A percentile compares a stretch with the other conserved stretches of the same genome.
Evolutionary conservation across 345 rosid species (phyloP).

Genomic region (Cardamine occulta): DNA sequence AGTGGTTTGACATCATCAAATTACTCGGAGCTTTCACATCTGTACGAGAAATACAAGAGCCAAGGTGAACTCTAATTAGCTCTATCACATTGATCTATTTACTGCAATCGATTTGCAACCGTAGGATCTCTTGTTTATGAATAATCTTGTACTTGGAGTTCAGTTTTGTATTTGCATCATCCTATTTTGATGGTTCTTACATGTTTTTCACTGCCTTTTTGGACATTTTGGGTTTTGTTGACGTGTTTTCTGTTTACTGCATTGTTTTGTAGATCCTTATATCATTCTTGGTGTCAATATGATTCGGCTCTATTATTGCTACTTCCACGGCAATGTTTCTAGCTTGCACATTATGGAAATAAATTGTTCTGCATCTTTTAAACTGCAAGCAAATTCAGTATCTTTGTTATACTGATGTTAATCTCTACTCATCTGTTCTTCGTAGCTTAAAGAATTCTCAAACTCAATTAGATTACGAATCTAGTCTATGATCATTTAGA

Average conservation of each 20-base stretch:
- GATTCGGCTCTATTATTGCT: background rate
- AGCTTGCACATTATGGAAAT: background rate
- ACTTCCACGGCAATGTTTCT: background rate
- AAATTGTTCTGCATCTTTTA: background rate
- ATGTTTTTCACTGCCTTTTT: background rate
- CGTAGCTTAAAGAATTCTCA: background rate
- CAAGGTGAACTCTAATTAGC: conserved; percentile 59
- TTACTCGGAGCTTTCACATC: conserved; percentile 82
- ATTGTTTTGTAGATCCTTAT: background rate
- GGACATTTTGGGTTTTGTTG: background rate
- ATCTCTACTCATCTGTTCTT: background rate
- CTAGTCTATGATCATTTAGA: background rate
- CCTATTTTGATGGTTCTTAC: background rate
- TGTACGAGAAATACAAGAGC: conserved; percentile 83
- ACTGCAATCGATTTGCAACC: background rate
- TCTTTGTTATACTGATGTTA: background rate
- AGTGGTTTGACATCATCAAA: conserved; percentile 89
- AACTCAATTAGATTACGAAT: background rate
- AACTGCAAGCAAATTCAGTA: background rate
- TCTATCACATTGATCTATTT: background rate
- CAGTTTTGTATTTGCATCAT: background rate
- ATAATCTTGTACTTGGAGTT: background rate
- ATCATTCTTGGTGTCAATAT: background rate
- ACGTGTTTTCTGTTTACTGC: background rate
- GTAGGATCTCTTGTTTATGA: background rate